Percentiles rank a stretch among this genome's conserved stretches.
These are phyloP conservation scores for Lunularia cruciata DNA, from an alignment of 225 moss, liverwort and hornwort genomes.

Conservation along the genomic window DNA sequence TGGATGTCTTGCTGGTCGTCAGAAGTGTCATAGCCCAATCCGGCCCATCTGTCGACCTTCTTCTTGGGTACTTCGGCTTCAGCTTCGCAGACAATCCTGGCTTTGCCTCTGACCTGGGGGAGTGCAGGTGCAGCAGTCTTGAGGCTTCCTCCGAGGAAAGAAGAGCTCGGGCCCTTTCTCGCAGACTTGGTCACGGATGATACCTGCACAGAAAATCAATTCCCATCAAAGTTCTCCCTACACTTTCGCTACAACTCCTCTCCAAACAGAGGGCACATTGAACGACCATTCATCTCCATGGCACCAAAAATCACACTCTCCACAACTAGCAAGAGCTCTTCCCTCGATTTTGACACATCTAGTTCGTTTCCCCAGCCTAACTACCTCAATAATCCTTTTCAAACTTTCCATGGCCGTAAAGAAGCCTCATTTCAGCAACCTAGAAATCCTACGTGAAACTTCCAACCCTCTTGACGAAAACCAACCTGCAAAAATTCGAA, in stretches of 20 bases:
- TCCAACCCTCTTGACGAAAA: not conserved
- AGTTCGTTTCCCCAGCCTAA: not conserved
- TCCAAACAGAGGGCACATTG: too few relatives aligned
- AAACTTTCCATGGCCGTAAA: too few relatives aligned
- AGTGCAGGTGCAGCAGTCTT: slow-evolving; percentile 12
- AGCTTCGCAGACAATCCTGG: slow-evolving; percentile 65
- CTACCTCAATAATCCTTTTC: not conserved
- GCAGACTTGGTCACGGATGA: not conserved
- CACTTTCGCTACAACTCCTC: too few relatives aligned
- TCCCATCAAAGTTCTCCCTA: too few relatives aligned
- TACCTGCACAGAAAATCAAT: not conserved
- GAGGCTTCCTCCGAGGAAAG: slow-evolving; percentile 37
- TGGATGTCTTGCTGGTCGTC: slow-evolving; percentile 94
- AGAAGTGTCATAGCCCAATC: slow-evolving; percentile 65
- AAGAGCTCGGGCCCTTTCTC: slow-evolving; percentile 29
- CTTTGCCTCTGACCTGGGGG: slow-evolving; percentile 29
- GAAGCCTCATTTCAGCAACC: too few relatives aligned
- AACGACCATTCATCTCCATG: not conserved
- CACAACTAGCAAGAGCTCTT: too few relatives aligned
- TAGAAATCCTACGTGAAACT: not conserved
- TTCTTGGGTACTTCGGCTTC: slow-evolving; percentile 20
- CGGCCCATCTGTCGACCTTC: slow-evolving; percentile 63
- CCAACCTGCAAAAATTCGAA: too few relatives aligned
- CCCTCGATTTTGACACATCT: too few relatives aligned
- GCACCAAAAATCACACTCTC: not conserved